Evolutionary conservation across 371 early-diverging fungal genomes (phyloP).

Genomic region (Entomophthora muscae): DNA sequence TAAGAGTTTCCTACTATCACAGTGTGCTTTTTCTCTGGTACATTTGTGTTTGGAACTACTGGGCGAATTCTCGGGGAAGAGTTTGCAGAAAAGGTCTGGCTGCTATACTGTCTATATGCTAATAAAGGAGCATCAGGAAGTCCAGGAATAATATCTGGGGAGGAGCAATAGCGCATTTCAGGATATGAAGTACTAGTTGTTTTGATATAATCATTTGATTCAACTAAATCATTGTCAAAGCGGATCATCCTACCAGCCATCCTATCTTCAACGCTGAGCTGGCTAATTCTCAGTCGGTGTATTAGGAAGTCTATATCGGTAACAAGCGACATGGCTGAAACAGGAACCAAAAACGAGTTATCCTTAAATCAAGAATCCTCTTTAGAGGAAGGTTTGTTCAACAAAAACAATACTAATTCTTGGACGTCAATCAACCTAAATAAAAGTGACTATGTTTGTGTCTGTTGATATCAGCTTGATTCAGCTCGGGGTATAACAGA

Average conservation of each 20-base stretch:
- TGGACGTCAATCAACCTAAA: no score
- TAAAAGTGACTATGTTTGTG: no score
- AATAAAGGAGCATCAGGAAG: conserved; percentile 5
- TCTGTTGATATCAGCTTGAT: no score
- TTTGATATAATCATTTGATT: conserved; percentile 58
- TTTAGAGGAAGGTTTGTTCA: no score
- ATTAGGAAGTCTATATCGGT: conserved; percentile 57
- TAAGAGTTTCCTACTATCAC: neutral
- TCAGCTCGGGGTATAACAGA: no score
- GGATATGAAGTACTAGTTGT: conserved; percentile 48
- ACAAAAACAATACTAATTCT: no score
- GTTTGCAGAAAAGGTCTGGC: neutral
- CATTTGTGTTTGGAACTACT: neutral
- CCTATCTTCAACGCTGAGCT: conserved; percentile 47
- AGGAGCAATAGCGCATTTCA: conserved; percentile 48
- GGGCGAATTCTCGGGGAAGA: neutral
- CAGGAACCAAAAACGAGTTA: no score
- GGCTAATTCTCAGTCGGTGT: conserved; percentile 58
- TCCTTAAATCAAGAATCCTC: no score
- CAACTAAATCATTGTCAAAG: conserved; percentile 36
- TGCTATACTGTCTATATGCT: neutral
- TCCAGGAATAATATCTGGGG: conserved; percentile 24
- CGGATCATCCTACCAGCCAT: conserved; percentile 49
- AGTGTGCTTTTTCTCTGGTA: neutral
- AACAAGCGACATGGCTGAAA: conserved; percentile 55